A percentile compares a stretch with the other conserved stretches of the same genome.
Evolutionary conservation across 1,284 basidiomycete genomes (phyloP).

Genomic region (Austroboletus rostrupii): DNA sequence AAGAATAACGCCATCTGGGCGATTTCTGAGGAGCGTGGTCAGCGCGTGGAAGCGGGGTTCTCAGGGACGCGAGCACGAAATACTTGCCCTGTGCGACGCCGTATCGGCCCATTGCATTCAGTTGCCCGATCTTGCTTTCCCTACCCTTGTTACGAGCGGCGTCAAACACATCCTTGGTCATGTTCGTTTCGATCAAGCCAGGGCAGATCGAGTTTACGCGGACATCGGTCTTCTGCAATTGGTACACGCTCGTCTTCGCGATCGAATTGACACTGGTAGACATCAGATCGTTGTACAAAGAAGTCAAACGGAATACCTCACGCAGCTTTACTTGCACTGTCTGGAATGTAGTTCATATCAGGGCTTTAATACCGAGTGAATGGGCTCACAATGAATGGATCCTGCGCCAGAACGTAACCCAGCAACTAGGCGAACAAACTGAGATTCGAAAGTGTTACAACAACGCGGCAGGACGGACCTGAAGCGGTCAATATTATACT

Average conservation of each 20-base stretch:
- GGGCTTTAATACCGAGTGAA: background rate
- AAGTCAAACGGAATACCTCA: slow-evolving; percentile 36
- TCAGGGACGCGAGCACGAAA: background rate
- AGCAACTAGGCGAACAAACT: slow-evolving; percentile 52
- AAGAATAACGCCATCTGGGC: slow-evolving; percentile 84
- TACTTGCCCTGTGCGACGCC: slow-evolving; percentile 69
- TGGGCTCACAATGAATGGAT: slow-evolving; percentile 70
- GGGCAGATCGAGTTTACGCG: slow-evolving; percentile 91
- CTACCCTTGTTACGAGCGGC: slow-evolving; percentile 73
- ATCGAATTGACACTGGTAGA: slow-evolving; percentile 73
- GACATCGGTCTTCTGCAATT: slow-evolving; percentile 78
- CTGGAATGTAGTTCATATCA: slow-evolving; percentile 37
- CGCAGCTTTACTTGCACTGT: slow-evolving; percentile 90
- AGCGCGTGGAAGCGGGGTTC: slow-evolving; percentile 16
- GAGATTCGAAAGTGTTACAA: slow-evolving; percentile 6
- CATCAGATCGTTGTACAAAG: slow-evolving; percentile 5
- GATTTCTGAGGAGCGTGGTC: slow-evolving; percentile 53
- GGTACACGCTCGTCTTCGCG: slow-evolving; percentile 77
- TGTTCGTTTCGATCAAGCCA: slow-evolving; percentile 87
- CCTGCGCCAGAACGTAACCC: slow-evolving; percentile 86
- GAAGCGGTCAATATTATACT: slow-evolving; percentile 91
- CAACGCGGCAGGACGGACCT: slow-evolving; percentile 39
- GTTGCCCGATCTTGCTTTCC: slow-evolving; percentile 74
- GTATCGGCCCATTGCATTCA: slow-evolving; percentile 81
- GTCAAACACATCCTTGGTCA: slow-evolving; percentile 76